Conservation (phyloP, 176 grass and related monocot species). For the Juncus inflexus region DNA sequence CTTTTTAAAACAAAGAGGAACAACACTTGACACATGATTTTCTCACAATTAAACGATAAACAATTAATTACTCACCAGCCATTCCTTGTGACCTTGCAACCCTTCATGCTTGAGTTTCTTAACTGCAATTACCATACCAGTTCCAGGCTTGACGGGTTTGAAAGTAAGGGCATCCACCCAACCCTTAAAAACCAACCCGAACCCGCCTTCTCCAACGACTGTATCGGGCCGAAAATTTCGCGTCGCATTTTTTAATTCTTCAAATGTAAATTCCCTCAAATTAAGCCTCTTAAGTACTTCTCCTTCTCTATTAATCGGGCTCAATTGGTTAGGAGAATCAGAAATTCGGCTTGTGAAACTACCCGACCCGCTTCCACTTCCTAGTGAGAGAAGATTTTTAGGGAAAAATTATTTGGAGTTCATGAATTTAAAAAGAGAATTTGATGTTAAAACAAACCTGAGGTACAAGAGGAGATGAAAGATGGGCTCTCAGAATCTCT, state of each 20-base stretch:
- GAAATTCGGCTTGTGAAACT: not conserved
- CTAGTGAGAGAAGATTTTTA: not conserved
- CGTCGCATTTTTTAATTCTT: conserved; percentile 40
- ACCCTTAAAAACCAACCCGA: conserved; percentile 62
- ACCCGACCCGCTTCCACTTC: not conserved
- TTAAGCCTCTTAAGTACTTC: not conserved
- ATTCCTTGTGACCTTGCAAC: conserved; percentile 66
- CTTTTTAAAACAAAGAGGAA: no score
- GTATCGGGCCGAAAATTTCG: conserved; percentile 46
- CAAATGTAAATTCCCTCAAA: conserved; percentile 42
- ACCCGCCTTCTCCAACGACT: conserved; percentile 64
- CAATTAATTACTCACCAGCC: conserved; percentile 39
- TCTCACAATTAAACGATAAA: not conserved
- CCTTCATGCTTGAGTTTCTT: conserved; percentile 61
- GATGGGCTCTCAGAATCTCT: not conserved
- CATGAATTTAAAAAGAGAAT: conserved; percentile 9
- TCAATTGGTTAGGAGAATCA: not conserved
- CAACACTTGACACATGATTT: not conserved
- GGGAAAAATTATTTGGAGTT: not conserved
- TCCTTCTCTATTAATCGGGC: not conserved
- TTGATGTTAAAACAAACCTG: conserved; percentile 14
- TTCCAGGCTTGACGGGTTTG: conserved; percentile 43
- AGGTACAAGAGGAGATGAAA: conserved; percentile 4
- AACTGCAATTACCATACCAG: conserved; percentile 46
- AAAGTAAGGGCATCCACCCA: conserved; percentile 61